phyloP scores from a whole-genome alignment of 192 early-diverging fungal genomes.

The Entomortierella lignicola region DNA sequence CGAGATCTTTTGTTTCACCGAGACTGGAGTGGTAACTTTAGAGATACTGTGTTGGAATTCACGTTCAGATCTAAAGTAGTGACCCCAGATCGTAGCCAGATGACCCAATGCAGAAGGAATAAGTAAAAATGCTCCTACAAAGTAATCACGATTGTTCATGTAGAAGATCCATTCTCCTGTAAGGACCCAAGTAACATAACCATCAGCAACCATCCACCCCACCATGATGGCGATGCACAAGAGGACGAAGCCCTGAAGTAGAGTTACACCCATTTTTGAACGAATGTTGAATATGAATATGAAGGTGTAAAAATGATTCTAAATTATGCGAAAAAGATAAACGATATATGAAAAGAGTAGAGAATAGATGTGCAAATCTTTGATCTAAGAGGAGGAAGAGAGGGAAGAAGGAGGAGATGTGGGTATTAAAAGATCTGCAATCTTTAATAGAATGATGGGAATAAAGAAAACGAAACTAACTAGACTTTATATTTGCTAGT shows the following conservation, averaged over 20 bases:
- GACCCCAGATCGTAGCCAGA: conserved; percentile 47
- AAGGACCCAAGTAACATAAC: conserved; percentile 36
- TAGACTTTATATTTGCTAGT: too few species aligned
- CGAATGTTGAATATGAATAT: not conserved
- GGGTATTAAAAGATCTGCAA: too few species aligned
- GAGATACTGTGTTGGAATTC: conserved; percentile 45
- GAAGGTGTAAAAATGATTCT: too few species aligned
- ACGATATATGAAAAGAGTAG: too few species aligned
- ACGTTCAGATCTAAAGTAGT: conserved; percentile 41
- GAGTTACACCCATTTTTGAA: conserved; percentile 18
- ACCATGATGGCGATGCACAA: conserved; percentile 14
- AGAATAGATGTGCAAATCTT: too few species aligned
- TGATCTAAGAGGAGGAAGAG: not conserved
- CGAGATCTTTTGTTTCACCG: conserved; percentile 31
- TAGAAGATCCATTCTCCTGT: conserved; percentile 35
- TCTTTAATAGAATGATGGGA: too few species aligned
- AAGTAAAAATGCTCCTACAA: conserved; percentile 13
- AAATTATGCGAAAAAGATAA: not conserved
- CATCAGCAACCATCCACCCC: conserved; percentile 3
- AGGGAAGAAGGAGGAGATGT: too few species aligned
- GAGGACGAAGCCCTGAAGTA: conserved; percentile 11
- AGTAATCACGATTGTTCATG: conserved; percentile 35
- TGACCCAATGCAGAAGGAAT: conserved; percentile 27
- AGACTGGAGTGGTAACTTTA: conserved; percentile 30
- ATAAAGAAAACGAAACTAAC: too few species aligned